Evolutionary conservation across 148 eudicot species (phyloP).

Genomic region (Silene conica): DNA sequence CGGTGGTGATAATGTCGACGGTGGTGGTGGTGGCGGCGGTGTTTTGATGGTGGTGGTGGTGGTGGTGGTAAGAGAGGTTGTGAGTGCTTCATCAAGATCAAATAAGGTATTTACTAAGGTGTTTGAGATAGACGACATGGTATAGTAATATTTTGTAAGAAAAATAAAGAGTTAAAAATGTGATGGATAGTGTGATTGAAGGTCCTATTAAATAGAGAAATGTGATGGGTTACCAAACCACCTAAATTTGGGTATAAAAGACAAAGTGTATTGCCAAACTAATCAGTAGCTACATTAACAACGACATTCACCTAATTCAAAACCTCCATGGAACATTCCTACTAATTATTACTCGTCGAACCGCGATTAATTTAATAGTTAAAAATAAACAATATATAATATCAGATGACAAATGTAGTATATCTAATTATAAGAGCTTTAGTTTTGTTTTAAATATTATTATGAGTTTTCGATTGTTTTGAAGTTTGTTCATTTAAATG

Average conservation of each 20-base stretch:
- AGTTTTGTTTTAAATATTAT: too few species aligned
- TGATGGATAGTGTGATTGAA: not conserved
- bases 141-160: not conserved
- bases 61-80: slow-evolving; percentile 15
- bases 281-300: not conserved
- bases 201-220: not conserved
- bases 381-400: too few species aligned
- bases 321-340: too few species aligned
- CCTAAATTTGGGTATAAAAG: not conserved
- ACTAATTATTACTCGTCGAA: too few species aligned
- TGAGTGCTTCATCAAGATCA: slow-evolving; percentile 48
- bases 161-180: not conserved
- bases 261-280: slow-evolving; percentile 12
- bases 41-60: slow-evolving; percentile 2
- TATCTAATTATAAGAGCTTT: too few species aligned
- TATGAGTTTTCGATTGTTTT: too few species aligned
- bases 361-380: too few species aligned
- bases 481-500: too few species aligned
- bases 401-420: too few species aligned
- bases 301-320: not conserved
- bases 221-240: slow-evolving; percentile 18
- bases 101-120: slow-evolving; percentile 17
- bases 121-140: slow-evolving; percentile 19
- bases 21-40: not conserved
- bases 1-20: not conserved